Percentiles rank a stretch among this genome's conserved stretches.
Evolutionary conservation across 257 asterid species (phyloP).

Genomic region (Craterostigma plantagineum): DNA sequence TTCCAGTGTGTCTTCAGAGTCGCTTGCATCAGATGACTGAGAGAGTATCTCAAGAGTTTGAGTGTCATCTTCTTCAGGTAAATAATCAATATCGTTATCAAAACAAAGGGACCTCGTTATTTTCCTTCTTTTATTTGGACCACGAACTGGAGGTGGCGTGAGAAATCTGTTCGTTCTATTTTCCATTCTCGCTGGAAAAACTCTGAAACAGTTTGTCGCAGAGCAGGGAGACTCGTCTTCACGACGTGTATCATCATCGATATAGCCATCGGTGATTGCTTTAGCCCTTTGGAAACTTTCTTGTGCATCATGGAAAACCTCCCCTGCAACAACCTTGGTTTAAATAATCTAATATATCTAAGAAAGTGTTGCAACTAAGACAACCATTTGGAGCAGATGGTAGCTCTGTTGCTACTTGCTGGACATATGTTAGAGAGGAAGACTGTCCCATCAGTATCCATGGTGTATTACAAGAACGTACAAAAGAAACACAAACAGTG

Average conservation of each 20-base stretch:
- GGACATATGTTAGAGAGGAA: too few relatives aligned
- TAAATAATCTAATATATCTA: conserved; percentile 6
- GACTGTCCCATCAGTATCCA: too few relatives aligned
- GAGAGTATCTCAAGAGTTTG: conserved; percentile 20
- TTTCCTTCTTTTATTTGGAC: conserved; percentile 62
- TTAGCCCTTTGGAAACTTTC: conserved; percentile 25
- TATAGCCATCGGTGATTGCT: conserved; percentile 8
- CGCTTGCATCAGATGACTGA: conserved; percentile 21
- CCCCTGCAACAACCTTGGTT: conserved; percentile 35
- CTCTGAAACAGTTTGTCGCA: conserved; percentile 24
- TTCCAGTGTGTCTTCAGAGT: conserved; percentile 30
- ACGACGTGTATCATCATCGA: conserved; percentile 6
- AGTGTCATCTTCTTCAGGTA: conserved; percentile 23
- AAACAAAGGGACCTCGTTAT: conserved; percentile 22
- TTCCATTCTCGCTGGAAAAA: conserved; percentile 21
- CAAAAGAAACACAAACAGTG: too few relatives aligned
- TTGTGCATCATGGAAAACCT: conserved; percentile 57
- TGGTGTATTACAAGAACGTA: too few relatives aligned
- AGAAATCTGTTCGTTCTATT: conserved; percentile 13
- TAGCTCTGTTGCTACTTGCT: too few relatives aligned
- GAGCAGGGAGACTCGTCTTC: conserved; percentile 35
- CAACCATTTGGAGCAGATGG: too few relatives aligned
- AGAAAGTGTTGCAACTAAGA: too few relatives aligned
- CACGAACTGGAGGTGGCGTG: conserved; percentile 49
- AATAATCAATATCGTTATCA: conserved; percentile 17